Conservation (phyloP, 75 land plant species). For the Adiantum capillusveneris region DNA sequence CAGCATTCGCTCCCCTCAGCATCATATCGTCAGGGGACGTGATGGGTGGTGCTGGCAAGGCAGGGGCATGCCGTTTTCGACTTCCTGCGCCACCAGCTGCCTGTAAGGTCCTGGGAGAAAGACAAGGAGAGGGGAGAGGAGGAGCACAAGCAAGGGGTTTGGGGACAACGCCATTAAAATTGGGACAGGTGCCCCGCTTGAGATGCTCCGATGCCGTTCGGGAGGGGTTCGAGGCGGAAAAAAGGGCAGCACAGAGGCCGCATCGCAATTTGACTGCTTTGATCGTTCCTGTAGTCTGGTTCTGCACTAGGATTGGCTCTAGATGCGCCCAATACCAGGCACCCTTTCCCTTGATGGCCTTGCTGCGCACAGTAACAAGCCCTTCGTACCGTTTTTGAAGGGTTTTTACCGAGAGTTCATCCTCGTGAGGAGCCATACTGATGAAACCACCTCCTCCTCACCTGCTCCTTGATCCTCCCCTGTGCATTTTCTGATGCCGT, state of each 20-base stretch:
- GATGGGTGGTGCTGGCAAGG: slow-evolving; percentile 6
- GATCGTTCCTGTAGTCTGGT: slow-evolving; percentile 46
- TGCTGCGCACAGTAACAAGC: slow-evolving; percentile 55
- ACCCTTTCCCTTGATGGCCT: slow-evolving; percentile 86
- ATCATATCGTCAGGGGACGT: slow-evolving; percentile 10
- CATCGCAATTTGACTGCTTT: slow-evolving; percentile 80
- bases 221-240: slow-evolving; percentile 91
- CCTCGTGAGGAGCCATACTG: slow-evolving; percentile 15
- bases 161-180: slow-evolving; percentile 41
- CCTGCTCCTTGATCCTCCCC: background rate
- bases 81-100: background rate
- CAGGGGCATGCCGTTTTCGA: slow-evolving; percentile 7
- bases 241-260: slow-evolving; percentile 62
- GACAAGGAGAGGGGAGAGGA: slow-evolving; percentile 15
- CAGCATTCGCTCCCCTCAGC: slow-evolving; percentile 2
- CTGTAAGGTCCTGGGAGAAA: slow-evolving; percentile 21
- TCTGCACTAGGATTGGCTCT: slow-evolving; percentile 55
- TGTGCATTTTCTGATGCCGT: background rate
- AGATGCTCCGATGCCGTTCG: slow-evolving; percentile 86
- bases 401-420: slow-evolving; percentile 51
- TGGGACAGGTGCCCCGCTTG: slow-evolving; percentile 84
- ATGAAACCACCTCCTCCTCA: background rate
- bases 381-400: slow-evolving; percentile 69
- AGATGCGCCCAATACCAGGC: slow-evolving; percentile 92
- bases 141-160: slow-evolving; percentile 34